Base-by-base conservation (phyloP, 2,329 filamentous ascomycete species). In the Hymenoscyphus fraxineus region DNA sequence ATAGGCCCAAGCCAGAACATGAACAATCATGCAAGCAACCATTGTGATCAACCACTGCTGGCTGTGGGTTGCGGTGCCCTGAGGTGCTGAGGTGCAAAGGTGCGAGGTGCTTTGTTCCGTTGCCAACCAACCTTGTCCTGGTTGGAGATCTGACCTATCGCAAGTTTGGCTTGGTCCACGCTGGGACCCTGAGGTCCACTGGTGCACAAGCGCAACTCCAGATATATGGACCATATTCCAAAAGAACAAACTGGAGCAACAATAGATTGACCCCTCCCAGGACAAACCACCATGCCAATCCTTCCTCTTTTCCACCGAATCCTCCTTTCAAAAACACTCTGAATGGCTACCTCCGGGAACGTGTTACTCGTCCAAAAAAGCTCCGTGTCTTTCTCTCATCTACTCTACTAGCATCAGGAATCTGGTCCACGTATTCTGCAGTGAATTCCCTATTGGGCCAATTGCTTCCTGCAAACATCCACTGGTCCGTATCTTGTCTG, bases 321-420 rank as follows among this genome's bases (percentile, higher is more conserved):
- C 31, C 55, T 58, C 32, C 16, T 35, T 6, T 35, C 7, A 6
- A 39, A 35, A 47, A 63, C 31, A 59, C 54, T 62, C 69, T 72
- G 72, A 72, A 74, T 74, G 72, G 73, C 71, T 70, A 66, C 65
- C 63, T 58, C 47, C 62, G 66, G 62, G 57, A 64, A 67, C 16
- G 19, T 69, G 57, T 59, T 68, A 64, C 73, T 73, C 62, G 70
- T 73, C 44, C 67, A 69, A 69, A 64, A 69, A 62, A 70, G 64
- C 63, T 70, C 66, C 47, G 69, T 73, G 62, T 73, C 70, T 40
- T 69, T 73, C 66, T 56, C 58, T 39, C 47, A 54, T 19, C 22
- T 54, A 54, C 61, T 58, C 51, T 66, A 66, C 60, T 71, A 69
- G 65, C 65, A 65, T 41, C n/a, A 9, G 10, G n/a, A 54, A 13